A percentile compares a stretch with the other conserved stretches of the same genome.
phyloP scores from a whole-genome alignment of 2,329 filamentous ascomycete species.

The Colletotrichum incanum region DNA sequence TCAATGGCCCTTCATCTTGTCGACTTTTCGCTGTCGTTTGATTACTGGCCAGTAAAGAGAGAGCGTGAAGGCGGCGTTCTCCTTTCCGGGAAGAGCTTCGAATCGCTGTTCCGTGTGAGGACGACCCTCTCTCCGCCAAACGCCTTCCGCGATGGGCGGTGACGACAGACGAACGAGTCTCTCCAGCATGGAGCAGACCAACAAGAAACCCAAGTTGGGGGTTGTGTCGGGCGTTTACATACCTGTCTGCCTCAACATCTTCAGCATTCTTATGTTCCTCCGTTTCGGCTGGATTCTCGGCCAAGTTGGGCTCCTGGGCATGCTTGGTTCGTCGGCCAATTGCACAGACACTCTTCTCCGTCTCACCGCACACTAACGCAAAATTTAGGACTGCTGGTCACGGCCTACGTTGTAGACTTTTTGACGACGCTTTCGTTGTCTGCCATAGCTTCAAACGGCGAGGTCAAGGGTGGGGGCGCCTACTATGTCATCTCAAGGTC shows the following conservation, averaged over 20 bases:
- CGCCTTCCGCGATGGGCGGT: conserved; percentile 33
- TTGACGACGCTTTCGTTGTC: conserved; percentile 89
- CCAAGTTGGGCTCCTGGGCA: conserved; percentile 84
- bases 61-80: conserved; percentile 28
- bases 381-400: conserved; percentile 75
- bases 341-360: conserved; percentile 18
- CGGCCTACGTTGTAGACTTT: conserved; percentile 86
- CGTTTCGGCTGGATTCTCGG: conserved; percentile 89
- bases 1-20: conserved; percentile 1
- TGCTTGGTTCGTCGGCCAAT: conserved; percentile 73
- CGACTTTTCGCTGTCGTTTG: conserved; percentile 15
- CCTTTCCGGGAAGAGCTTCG: conserved; percentile 16
- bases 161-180: conserved; percentile 41
- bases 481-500: conserved; percentile 92
- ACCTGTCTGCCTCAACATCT: conserved; percentile 88
- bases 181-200: conserved; percentile 52
- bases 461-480: conserved; percentile 88
- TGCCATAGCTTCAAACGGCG: conserved; percentile 91
- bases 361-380: conserved; percentile 44
- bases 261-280: conserved; percentile 94
- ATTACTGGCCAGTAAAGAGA: conserved; percentile 8
- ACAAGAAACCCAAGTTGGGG: conserved; percentile 76
- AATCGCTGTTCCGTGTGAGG: background rate
- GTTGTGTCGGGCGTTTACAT: conserved; percentile 87
- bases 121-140: background rate